phyloP scores from a whole-genome alignment of 1,284 basidiomycete species.

The Trametes pubescens region DNA sequence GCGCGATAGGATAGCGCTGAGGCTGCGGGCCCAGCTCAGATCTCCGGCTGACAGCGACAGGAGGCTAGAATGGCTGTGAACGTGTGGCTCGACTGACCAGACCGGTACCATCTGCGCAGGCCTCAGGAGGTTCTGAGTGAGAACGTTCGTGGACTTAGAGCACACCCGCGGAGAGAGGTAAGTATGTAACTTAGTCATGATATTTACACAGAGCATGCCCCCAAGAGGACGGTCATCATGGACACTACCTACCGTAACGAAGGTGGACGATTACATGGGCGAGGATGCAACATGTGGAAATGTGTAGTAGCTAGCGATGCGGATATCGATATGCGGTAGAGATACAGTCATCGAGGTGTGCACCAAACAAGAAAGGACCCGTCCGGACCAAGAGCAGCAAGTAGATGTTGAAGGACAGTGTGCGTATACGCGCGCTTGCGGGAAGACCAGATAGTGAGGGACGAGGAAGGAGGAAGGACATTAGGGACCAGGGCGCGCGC shows the following conservation, averaged over 20 bases:
- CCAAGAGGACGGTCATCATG: constrained; percentile 26
- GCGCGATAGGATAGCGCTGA: constrained; percentile 8
- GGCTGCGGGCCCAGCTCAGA: background rate
- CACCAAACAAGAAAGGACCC: constrained; percentile 28
- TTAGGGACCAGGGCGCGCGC: background rate
- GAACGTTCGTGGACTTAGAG: no score
- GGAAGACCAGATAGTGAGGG: background rate
- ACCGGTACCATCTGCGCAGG: background rate
- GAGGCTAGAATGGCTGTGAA: no score
- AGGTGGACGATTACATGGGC: constrained; percentile 33
- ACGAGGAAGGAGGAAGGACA: constrained; percentile 2
- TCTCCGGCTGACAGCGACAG: background rate
- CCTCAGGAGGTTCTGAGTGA: background rate
- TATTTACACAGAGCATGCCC: constrained; percentile 33
- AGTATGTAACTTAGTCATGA: background rate
- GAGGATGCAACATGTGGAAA: constrained; percentile 34
- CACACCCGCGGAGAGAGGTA: background rate
- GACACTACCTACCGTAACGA: constrained; percentile 32
- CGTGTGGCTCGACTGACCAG: no score
- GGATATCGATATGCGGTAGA: constrained; percentile 35
- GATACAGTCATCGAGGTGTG: constrained; percentile 35
- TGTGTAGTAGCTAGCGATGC: constrained; percentile 33
- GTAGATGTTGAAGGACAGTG: constrained; percentile 5
- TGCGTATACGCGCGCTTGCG: background rate
- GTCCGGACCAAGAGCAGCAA: constrained; percentile 20